phyloP scores from a whole-genome alignment of 2,329 filamentous ascomycete genomes.

The Ophiostoma pallidulum region DNA sequence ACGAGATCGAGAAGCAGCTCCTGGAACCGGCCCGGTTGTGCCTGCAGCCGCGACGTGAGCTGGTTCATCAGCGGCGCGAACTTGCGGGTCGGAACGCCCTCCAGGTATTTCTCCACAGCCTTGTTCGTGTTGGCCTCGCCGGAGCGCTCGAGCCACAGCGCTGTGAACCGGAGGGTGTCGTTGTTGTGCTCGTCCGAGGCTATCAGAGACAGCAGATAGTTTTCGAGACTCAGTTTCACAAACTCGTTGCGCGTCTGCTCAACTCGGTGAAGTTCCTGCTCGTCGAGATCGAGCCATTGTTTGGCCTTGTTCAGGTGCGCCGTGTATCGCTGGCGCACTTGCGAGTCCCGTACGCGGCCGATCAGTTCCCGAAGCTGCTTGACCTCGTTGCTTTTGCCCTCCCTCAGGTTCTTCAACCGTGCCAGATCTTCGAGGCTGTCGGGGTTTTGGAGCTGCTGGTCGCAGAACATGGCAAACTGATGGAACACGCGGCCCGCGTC shows the following conservation, averaged over 20 bases:
- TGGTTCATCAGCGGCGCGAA: slow-evolving; percentile 94
- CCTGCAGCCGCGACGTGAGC: slow-evolving; percentile 81
- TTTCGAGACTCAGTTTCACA: slow-evolving; percentile 80
- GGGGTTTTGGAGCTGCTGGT: slow-evolving; percentile 81
- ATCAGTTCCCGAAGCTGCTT: slow-evolving; percentile 56
- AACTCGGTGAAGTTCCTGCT: slow-evolving; percentile 73
- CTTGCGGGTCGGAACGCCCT: slow-evolving; percentile 75
- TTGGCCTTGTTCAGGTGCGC: slow-evolving; percentile 62
- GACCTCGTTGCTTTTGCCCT: slow-evolving; percentile 75
- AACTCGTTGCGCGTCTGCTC: slow-evolving; percentile 70
- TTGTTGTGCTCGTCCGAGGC: slow-evolving; percentile 85
- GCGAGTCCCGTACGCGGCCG: slow-evolving; percentile 38
- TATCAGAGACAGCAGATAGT: slow-evolving; percentile 76
- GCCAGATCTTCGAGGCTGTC: slow-evolving; percentile 77
- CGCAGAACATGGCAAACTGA: slow-evolving; percentile 91
- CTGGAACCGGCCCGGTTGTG: slow-evolving; percentile 63
- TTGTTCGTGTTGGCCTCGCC: slow-evolving; percentile 67
- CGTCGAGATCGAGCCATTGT: slow-evolving; percentile 83
- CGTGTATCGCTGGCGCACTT: slow-evolving; percentile 47
- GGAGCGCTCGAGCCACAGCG: slow-evolving; percentile 85
- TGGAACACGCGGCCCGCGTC: slow-evolving; percentile 86
- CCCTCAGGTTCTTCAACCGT: slow-evolving; percentile 67
- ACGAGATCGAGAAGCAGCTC: slow-evolving; percentile 63
- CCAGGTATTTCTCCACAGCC: slow-evolving; percentile 61
- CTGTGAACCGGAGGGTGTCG: slow-evolving; percentile 83